Evolutionary conservation across 352 stramenopile species (phyloP).

Genomic region (Pilasporangium apinafurcum): DNA sequence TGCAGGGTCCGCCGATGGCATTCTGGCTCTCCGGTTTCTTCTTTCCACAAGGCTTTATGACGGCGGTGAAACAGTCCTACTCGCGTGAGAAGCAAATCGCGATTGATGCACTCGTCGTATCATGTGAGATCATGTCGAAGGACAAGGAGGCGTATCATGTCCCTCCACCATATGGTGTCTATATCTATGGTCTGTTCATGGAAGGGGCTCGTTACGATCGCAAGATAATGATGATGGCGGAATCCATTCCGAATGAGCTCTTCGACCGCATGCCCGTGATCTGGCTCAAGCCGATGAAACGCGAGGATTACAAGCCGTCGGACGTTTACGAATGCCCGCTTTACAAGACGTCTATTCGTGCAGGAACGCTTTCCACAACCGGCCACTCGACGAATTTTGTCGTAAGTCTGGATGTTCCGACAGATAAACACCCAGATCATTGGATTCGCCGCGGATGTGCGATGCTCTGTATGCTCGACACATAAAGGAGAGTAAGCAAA

Average conservation of each 20-base stretch:
- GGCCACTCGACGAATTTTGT: constrained; percentile 94
- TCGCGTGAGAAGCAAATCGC: constrained; percentile 87
- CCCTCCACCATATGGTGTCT: constrained; percentile 81
- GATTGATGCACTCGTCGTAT: constrained; percentile 89
- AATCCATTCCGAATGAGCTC: constrained; percentile 84
- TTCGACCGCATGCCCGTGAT: constrained; percentile 91
- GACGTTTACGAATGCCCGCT: constrained; percentile 89
- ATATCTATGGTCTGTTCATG: constrained; percentile 94
- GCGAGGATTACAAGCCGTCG: constrained; percentile 62
- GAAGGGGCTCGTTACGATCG: constrained; percentile 90
- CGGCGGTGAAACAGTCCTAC: constrained; percentile 91
- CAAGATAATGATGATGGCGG: constrained; percentile 67
- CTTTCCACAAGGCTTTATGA: constrained; percentile 95
- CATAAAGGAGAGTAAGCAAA: constrained; percentile 31
- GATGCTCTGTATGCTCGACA: constrained; percentile 94
- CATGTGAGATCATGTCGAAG: constrained; percentile 70
- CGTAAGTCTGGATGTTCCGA: constrained; percentile 81
- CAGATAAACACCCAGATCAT: constrained; percentile 76
- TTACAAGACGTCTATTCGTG: constrained; percentile 91
- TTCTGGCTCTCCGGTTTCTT: constrained; percentile 95
- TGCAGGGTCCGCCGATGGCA: constrained; percentile 63
- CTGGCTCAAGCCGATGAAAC: constrained; percentile 83
- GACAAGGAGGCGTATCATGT: constrained; percentile 64
- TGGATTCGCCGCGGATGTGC: constrained; percentile 92
- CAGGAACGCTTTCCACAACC: constrained; percentile 89